Base-by-base conservation (phyloP, 495 filamentous ascomycete genomes). In the Hypoxylon subgilvum region DNA sequence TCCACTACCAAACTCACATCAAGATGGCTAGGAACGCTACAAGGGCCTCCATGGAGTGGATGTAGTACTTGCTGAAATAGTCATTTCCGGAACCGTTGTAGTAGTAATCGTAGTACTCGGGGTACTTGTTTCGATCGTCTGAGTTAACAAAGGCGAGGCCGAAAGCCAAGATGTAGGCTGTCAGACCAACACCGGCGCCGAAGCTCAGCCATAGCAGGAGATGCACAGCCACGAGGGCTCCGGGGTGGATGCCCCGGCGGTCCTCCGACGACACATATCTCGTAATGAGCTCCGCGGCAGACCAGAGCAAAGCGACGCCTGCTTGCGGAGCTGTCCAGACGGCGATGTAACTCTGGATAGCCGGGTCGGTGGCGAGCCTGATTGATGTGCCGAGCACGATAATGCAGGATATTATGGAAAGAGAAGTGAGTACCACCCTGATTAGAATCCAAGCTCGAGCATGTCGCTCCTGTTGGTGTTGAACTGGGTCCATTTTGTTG, bases 381-480 rank as follows among this genome's bases (percentile, higher is more conserved):
- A 63, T 57, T 1, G 63, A 54, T 21, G 63, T 54, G 5, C 61
- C 74, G 1, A 76, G 22, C 1, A 74, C 64, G 17, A 67, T 38
- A 1, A 40, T 58, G 17, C 54, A 69, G 31, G 36, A 50, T 8
- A 50, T 13, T 14, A 70, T 30, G 13, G 72, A 74, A 5, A 70
- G 1, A 12, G 45, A 46, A 1, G 21, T 56, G 7, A 66, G 30
- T 22, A 36, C 27, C 23, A 46, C 25, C 44, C 54, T 63, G 31
- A 36, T 14, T 6, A 30, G 2, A 9, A 42, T 8, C 57, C 52
- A 63, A 6, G 8, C 2, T 32, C 25, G 54, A 13, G 28, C 10
- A 6, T 1, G 17, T 14, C 17, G 6, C 12, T 21, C 42, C 6
- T 40, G 35, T 45, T 25, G 51, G 34, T 38, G 10, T 39, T 32